phyloP scores from a whole-genome alignment of 495 filamentous ascomycete genomes.

The Aspergillus cavernicola region DNA sequence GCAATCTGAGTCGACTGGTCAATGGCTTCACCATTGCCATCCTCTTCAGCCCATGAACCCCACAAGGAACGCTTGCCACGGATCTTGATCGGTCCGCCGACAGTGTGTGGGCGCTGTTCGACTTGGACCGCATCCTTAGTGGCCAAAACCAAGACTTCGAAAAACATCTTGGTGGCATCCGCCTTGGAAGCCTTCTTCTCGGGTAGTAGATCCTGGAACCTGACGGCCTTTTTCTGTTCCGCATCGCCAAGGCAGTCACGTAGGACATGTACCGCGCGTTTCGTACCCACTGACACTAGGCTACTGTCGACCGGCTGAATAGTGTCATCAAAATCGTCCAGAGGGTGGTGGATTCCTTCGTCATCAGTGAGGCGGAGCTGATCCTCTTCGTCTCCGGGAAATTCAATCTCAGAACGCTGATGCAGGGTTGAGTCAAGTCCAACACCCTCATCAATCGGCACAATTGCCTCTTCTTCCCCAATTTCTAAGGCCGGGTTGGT shows the following conservation, averaged over 20 bases:
- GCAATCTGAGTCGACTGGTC: constrained; percentile 29
- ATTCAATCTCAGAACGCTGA: constrained; percentile 52
- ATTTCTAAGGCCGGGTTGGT: constrained; percentile 70
- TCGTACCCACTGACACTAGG: constrained; percentile 82
- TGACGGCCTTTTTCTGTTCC: constrained; percentile 68
- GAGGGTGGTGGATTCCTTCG: constrained; percentile 39
- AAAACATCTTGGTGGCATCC: constrained; percentile 99
- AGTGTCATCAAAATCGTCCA: constrained; percentile 73
- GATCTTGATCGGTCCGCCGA: constrained; percentile 76
- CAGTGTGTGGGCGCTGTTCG: constrained; percentile 72
- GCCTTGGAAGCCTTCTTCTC: constrained; percentile 70
- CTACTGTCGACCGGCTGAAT: constrained; percentile 76
- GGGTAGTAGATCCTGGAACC: constrained; percentile 90
- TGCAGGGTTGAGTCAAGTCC: constrained; percentile 51
- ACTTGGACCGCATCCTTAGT: constrained; percentile 98
- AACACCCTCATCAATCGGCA: constrained; percentile 44
- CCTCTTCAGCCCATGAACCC: constrained; percentile 92
- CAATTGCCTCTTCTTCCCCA: constrained; percentile 55
- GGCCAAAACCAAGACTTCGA: constrained; percentile 89
- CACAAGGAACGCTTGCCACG: constrained; percentile 86
- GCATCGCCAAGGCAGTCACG: constrained; percentile 76
- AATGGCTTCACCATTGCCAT: constrained; percentile 58
- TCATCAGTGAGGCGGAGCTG: constrained; percentile 50
- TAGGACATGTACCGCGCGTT: constrained; percentile 92
- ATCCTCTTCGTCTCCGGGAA: constrained; percentile 58